These are phyloP conservation scores for Malania oleifera DNA, from an alignment of 164 flowering plant genomes.

Conservation along the genomic window DNA sequence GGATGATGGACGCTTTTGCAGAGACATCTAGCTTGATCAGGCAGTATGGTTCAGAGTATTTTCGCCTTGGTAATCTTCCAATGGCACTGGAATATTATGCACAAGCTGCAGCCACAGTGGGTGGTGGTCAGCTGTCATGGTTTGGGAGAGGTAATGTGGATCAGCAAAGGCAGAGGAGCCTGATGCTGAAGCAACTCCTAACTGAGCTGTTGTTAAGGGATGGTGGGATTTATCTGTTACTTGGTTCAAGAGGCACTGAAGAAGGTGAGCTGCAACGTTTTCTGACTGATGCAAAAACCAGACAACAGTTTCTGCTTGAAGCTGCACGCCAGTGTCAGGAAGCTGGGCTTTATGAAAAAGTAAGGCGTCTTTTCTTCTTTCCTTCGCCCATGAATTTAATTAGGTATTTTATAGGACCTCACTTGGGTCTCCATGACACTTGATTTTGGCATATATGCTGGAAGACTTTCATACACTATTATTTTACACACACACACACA, in stretches of 20 bases:
- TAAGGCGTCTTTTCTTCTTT: constrained; percentile 23
- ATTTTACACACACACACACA: no score
- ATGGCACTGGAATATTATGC: constrained; percentile 87
- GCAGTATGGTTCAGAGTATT: constrained; percentile 82
- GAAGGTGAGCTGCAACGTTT: constrained; percentile 84
- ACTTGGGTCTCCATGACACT: background rate
- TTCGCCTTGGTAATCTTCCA: constrained; percentile 59
- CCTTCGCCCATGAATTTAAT: background rate
- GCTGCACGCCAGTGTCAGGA: constrained; percentile 92
- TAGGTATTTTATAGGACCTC: background rate
- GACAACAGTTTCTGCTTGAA: constrained; percentile 81
- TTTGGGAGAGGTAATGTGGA: constrained; percentile 60
- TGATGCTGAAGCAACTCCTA: constrained; percentile 89
- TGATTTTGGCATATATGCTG: background rate
- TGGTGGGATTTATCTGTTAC: constrained; percentile 75
- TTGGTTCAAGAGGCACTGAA: constrained; percentile 85
- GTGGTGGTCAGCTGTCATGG: constrained; percentile 94
- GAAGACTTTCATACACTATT: no score
- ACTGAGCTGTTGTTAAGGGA: constrained; percentile 75
- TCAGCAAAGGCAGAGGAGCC: constrained; percentile 79
- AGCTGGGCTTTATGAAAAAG: constrained; percentile 86
- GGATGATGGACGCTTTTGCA: constrained; percentile 87
- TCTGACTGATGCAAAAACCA: constrained; percentile 48
- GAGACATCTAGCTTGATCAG: constrained; percentile 83
- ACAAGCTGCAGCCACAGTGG: constrained; percentile 93